Evolutionary conservation across 164 flowering plant genomes (phyloP), one percentile per base, ranked within the genome.

Genomic region (Berberis vulgaris): DNA sequence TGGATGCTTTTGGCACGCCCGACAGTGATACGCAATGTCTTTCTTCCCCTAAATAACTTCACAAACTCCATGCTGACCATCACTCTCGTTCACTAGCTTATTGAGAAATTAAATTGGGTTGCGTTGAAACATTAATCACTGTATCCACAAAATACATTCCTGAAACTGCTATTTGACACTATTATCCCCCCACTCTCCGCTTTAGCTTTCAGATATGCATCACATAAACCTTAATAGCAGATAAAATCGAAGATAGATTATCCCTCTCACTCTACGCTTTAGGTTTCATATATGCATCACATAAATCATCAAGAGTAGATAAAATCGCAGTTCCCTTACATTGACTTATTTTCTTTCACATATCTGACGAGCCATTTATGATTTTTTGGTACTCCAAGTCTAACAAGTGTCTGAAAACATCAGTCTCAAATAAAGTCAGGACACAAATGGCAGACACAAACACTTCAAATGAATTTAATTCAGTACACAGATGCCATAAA

Each of bases 71-170:
- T 88, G 85, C 66, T 88, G 85, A 10, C 86, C 85, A 61, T 60
- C 69, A 79, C 79, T 76, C 67, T 64, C 62, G 41, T 78, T 66
- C 2, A 79, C 82, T 43, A 91, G 76, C 47, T 69, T 72, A 65
- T 74, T 72, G 65, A 91, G 50, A 3, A 77, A 78, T 42, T 1
- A n/a, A 1, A 2, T 38, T 0, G 99, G 97, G 7, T 89, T 89
- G 63, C 72, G 79, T 76, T 82, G 82, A 69, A 95, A 95, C 97
- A 95, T 95, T 71, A 95, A 68, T 97, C 98, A 95, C 65, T 86
- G 89, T 54, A 95, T 67, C 99, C 97, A 95, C 61, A 65, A 4
- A 72, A 89, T 63, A 73, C 88, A 84, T 73, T 84, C 98, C 6
- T 70, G 67, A 6, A 80, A 88, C 1, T 54, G 63, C 5, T 67